Conservation (phyloP, 768 basidiomycete genomes). For the Ramaria rubella region DNA sequence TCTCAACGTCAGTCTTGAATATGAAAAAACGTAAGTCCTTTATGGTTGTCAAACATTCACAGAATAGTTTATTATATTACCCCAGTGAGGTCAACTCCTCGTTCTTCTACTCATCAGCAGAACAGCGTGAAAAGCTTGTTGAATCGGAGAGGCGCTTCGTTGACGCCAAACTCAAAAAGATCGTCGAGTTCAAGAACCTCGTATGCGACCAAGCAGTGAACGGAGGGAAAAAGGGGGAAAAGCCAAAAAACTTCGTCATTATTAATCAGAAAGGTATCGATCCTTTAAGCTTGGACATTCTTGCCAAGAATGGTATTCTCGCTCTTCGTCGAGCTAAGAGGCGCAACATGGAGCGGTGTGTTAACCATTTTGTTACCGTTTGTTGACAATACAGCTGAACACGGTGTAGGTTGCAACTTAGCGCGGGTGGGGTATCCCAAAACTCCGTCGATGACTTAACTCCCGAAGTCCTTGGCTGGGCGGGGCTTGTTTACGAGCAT, state of each 20-base stretch:
- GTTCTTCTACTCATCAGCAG: conserved; percentile 98
- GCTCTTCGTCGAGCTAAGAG: conserved; percentile 93
- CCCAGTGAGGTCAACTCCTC: conserved; percentile 95
- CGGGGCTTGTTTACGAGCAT: conserved; percentile 97
- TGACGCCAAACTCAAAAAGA: conserved; percentile 91
- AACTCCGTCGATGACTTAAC: conserved; percentile 97
- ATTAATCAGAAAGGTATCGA: conserved; percentile 99
- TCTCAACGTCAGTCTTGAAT: conserved; percentile 95
- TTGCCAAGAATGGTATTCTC: conserved; percentile 95
- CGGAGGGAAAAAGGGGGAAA: conserved; percentile 60
- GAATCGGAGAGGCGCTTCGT: conserved; percentile 94
- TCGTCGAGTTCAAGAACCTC: conserved; percentile 91
- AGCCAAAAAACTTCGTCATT: conserved; percentile 77
- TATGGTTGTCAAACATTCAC: not conserved
- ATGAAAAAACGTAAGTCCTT: conserved; percentile 91
- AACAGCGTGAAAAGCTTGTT: conserved; percentile 97
- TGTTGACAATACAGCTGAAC: conserved; percentile 3
- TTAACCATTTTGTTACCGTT: conserved; percentile 11
- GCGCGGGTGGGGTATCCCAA: conserved; percentile 92
- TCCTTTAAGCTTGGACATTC: conserved; percentile 89
- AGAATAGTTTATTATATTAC: conserved; percentile 17
- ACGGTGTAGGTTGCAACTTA: conserved; percentile 69
- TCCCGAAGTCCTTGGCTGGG: conserved; percentile 90
- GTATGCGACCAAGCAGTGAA: conserved; percentile 93
- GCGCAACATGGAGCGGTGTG: conserved; percentile 96